Base-by-base conservation (phyloP, 163 green algal species). In the Trebouxiophyceae sp. region DNA sequence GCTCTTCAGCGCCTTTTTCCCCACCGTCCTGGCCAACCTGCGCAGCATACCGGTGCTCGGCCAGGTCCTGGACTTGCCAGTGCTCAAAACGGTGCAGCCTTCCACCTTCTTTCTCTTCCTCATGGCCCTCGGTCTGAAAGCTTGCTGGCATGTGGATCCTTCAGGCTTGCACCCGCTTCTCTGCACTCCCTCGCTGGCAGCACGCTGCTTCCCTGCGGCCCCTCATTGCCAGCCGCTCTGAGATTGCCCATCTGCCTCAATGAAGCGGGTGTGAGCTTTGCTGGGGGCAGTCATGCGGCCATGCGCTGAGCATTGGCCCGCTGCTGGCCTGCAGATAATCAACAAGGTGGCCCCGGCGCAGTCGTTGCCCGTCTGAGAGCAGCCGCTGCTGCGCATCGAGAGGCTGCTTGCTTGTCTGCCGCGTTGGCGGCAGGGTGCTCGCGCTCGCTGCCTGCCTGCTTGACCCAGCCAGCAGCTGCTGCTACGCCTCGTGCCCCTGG, bases 1-100 rank as follows among this genome's bases (percentile, higher is more conserved):
- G 55, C 79, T 98, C 6, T 98, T 98, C 68, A 88, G 80, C 69
- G 93, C 88, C 58, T 98, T 98, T 71, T 88, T 97, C 57, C 93
- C 93, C 8, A 95, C 87, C 3, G 87, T 91, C 5, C 72, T 98
- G 23, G 82, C 86, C 57, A 97, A 96, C 76, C 74, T 96, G 31
- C 77, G 89, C 61, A 62, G 80, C 32, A 76, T 97, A 61, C 93
- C 93, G 0, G 67, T 93, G 31, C 50, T 97, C 6, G 81, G 83
- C 29, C 83, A 77, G 56, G 62, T 95, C 6, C 78, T 98, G 33
- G 88, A 96, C 66, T 28, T 90, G 22, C 92, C 92, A 0, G 63
- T 85, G 26, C 74, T 97, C 8, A 96, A 96, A 65, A 73, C 68
- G 67, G 84, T 92, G 64, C n/a, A 81, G 81, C 4, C 0, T 2